These are phyloP conservation scores for Thinopyrum obtusiflorum DNA, from an alignment of 202 grass and related monocot species.

Conservation along the genomic window DNA sequence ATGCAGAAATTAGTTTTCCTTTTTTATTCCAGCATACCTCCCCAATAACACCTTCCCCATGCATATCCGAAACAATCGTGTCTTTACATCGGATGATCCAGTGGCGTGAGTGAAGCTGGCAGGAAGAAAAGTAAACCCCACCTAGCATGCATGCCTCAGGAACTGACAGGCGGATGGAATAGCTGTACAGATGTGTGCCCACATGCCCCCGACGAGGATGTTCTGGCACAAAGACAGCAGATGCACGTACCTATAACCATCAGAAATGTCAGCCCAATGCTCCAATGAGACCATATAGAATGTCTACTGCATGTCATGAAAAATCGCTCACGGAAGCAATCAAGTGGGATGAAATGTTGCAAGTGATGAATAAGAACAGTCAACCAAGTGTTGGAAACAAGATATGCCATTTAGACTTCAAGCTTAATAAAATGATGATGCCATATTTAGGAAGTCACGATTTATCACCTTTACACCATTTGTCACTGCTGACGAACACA, in stretches of 20 bases:
- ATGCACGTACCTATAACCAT: constrained; percentile 69
- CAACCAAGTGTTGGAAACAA: not conserved
- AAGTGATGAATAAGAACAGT: not conserved
- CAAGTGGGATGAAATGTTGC: not conserved
- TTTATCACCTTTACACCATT: constrained; percentile 80
- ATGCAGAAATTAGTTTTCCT: not conserved
- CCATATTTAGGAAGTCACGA: constrained; percentile 15
- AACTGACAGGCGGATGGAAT: constrained; percentile 84
- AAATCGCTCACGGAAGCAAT: not conserved
- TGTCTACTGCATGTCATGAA: not conserved
- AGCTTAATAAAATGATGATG: constrained; percentile 17
- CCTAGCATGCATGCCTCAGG: constrained; percentile 78
- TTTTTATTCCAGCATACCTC: constrained; percentile 41
- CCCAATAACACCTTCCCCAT: constrained; percentile 84
- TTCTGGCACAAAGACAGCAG: constrained; percentile 85
- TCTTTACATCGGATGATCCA: constrained; percentile 68
- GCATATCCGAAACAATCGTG: constrained; percentile 43
- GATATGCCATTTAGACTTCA: not conserved
- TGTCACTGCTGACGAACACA: constrained; percentile 64
- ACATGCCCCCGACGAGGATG: not conserved
- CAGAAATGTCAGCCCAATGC: constrained; percentile 24
- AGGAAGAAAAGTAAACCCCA: constrained; percentile 67
- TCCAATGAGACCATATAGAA: not conserved
- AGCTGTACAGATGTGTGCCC: constrained; percentile 37
- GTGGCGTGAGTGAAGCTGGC: constrained; percentile 76